Evolutionary conservation across 495 filamentous ascomycete genomes (phyloP).

Genomic region (Copromyces sp.): DNA sequence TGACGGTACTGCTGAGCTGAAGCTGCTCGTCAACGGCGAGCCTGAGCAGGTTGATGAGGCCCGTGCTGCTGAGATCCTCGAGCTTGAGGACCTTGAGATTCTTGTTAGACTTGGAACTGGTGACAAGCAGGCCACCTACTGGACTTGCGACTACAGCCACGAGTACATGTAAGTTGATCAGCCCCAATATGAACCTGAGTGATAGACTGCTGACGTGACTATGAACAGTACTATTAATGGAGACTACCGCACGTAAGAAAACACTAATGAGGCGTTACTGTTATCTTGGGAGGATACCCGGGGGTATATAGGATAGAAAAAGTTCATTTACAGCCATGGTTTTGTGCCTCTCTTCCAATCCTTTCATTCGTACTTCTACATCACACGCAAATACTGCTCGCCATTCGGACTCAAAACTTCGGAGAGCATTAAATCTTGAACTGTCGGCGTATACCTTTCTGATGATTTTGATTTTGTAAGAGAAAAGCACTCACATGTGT

Average conservation of each 20-base stretch:
- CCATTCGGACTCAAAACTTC: neutral
- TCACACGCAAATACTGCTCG: neutral
- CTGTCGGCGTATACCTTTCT: neutral
- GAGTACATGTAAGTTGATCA: constrained; percentile 60
- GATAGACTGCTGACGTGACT: constrained; percentile 5
- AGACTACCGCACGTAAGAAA: constrained; percentile 65
- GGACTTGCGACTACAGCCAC: constrained; percentile 97
- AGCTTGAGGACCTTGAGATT: constrained; percentile 78
- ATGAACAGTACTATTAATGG: constrained; percentile 66
- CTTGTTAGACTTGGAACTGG: constrained; percentile 63
- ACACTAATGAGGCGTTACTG: neutral
- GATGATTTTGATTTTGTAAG: neutral
- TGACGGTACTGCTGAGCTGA: constrained; percentile 71
- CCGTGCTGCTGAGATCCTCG: constrained; percentile 69
- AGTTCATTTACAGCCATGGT: neutral
- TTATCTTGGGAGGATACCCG: neutral
- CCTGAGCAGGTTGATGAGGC: constrained; percentile 85
- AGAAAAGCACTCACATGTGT: neutral
- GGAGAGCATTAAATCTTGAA: neutral
- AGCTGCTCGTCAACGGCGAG: constrained; percentile 81
- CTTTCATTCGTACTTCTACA: neutral
- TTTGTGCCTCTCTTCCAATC: neutral
- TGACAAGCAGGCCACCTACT: constrained; percentile 69
- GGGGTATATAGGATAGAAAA: constrained; percentile 1
- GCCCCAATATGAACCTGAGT: neutral